Base-by-base conservation (phyloP, 1,284 basidiomycete genomes). In the Ceratobasidium sp. region DNA sequence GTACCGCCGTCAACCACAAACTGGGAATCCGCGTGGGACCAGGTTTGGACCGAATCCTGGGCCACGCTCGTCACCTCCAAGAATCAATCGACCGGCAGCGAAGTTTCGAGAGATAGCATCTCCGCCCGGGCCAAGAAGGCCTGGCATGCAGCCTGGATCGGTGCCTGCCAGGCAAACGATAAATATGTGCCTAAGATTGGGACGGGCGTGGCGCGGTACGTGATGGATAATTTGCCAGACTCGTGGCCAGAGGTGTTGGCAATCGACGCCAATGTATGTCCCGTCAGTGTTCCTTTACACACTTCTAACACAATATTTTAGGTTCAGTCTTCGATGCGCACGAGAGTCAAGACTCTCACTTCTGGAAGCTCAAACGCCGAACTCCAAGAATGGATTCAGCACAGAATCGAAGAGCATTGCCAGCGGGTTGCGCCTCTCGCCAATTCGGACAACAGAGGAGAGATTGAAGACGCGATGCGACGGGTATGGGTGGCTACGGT, bases 381-480 rank as follows among this genome's bases (percentile, higher is more conserved):
- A 3, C 42, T 68, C 8, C 65, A 68, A 32, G 31, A 32, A 13
- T 47, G n/a, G 13, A 43, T 68, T 6, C 52, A 56, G 25, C 15
- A 34, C 8, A 38, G 40, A 32, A 68, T 68, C 13, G 25, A 10
- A 4, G 65, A 68, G 2, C 65, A 56, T 27, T 68, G 65, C 31
- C 29, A 34, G 22, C n/a, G 29, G 3, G 40, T 54, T 7, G 38
- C 52, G 29, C 38, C 13, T 31, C 25, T 54, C 13, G 50, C 47
- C 12, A 15, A 22, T 7, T 29, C 25, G 20, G 35, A 29, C 15
- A 38, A 17, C 22, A 47, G 35, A 12, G 31, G 5, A 17, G 58
- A 65, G 8, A 65, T 65, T 2, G 50, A 65, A 35, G 50, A 53
- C 32, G 49, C 50, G 10, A 65, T 65, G 62, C 49, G 20, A 20